Evolutionary conservation across 148 eudicot species (phyloP).

Genomic region (Rhododendron mucronatum): DNA sequence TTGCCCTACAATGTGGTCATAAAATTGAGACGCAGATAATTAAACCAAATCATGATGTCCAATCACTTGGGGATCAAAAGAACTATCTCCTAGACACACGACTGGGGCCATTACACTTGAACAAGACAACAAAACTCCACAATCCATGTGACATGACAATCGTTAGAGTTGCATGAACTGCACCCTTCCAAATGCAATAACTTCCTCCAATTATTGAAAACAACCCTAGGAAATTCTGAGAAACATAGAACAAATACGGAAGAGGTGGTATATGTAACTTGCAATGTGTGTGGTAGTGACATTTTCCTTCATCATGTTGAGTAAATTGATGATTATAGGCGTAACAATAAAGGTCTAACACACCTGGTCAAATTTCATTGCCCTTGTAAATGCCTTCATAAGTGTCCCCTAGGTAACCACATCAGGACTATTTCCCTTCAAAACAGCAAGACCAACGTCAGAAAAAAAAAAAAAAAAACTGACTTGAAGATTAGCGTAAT

Average conservation of each 20-base stretch:
- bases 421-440: constrained; percentile 83
- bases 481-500: neutral
- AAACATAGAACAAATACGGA: neutral
- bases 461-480: constrained; percentile 2
- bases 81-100: neutral
- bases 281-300: neutral
- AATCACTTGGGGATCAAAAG: neutral
- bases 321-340: neutral
- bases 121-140: too few species aligned
- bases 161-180: neutral
- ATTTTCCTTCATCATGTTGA: neutral
- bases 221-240: neutral
- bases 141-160: neutral
- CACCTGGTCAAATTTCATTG: constrained; percentile 71
- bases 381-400: constrained; percentile 85
- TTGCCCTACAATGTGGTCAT: neutral
- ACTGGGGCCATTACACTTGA: neutral
- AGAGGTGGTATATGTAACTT: neutral
- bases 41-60: neutral
- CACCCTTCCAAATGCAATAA: neutral
- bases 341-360: constrained; percentile 6
- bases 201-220: neutral
- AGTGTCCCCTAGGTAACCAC: constrained; percentile 80
- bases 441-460: constrained; percentile 1
- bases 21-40: neutral